These are phyloP conservation scores for Ascoidea rubescens DNA, from an alignment of 805 yeast genomes.

Conservation along the genomic window DNA sequence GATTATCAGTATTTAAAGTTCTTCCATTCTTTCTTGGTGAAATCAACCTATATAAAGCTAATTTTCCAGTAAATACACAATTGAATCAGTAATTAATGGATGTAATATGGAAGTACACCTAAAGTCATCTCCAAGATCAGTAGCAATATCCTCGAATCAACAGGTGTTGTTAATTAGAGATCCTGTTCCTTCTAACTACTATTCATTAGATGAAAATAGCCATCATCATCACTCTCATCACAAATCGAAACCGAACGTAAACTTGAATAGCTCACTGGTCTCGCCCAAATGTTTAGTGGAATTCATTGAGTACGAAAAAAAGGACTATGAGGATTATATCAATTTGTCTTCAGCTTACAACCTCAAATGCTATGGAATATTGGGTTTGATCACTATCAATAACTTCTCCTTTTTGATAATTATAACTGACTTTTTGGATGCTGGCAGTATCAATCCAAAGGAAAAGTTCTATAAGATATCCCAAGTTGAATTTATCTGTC, in stretches of 20 bases:
- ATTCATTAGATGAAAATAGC: constrained; percentile 13
- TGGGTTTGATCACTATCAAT: constrained; percentile 47
- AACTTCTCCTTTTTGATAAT: constrained; percentile 43
- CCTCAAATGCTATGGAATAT: constrained; percentile 33
- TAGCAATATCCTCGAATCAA: constrained; percentile 47
- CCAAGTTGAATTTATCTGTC: constrained; percentile 53
- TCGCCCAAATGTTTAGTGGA: constrained; percentile 34
- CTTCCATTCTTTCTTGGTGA: no score
- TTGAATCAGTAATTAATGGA: no score
- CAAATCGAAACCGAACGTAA: constrained; percentile 13
- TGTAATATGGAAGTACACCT: constrained; percentile 43
- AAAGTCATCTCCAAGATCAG: constrained; percentile 51
- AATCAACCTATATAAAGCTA: no score
- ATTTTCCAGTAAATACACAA: no score
- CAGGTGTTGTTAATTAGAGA: constrained; percentile 49
- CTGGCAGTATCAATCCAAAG: constrained; percentile 44
- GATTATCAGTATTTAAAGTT: no score
- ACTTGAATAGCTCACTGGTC: constrained; percentile 10
- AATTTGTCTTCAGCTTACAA: constrained; percentile 24
- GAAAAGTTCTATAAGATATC: constrained; percentile 39
- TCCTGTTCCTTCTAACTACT: constrained; percentile 4
- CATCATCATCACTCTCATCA: constrained; percentile 16
- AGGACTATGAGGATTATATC: constrained; percentile 25
- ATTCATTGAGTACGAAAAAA: constrained; percentile 28
- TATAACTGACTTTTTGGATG: constrained; percentile 36